These are phyloP conservation scores for Persicaria tinctoria DNA, from an alignment of 148 eudicot species.

Conservation along the genomic window DNA sequence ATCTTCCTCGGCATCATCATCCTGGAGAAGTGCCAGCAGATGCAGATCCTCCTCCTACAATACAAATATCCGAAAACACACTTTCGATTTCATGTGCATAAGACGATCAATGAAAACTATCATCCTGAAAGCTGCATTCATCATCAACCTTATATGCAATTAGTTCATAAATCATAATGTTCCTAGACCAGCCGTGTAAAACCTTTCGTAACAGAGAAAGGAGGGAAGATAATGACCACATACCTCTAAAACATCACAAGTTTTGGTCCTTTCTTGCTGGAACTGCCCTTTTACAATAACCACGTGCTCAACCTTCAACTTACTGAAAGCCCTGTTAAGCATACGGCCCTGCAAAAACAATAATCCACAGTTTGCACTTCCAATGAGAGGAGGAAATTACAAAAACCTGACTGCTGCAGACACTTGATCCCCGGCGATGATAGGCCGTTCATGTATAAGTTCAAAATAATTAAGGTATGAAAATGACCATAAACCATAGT, in stretches of 20 bases:
- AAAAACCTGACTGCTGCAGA: no score
- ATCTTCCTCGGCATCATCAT: constrained; percentile 64
- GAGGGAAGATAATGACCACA: constrained; percentile 3
- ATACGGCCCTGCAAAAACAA: constrained; percentile 61
- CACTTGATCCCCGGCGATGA: no score
- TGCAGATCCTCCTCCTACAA: constrained; percentile 83
- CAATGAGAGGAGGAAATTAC: background rate
- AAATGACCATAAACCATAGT: no score
- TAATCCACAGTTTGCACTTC: background rate
- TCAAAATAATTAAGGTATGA: no score
- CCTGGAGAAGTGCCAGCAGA: constrained; percentile 63
- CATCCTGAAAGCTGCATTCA: background rate
- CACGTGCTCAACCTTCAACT: constrained; percentile 94
- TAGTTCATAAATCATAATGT: background rate
- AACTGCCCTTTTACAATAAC: constrained; percentile 96
- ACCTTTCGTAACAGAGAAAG: background rate
- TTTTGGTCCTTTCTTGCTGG: constrained; percentile 57
- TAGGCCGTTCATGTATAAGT: no score
- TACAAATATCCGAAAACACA: background rate
- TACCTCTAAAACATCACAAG: constrained; percentile 50
- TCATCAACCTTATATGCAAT: background rate
- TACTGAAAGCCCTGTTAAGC: constrained; percentile 90
- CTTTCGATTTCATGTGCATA: background rate
- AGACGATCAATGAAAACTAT: no score
- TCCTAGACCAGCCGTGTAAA: no score